Conservation (phyloP, 768 basidiomycete species). For the Lentinula aciculospora region DNA sequence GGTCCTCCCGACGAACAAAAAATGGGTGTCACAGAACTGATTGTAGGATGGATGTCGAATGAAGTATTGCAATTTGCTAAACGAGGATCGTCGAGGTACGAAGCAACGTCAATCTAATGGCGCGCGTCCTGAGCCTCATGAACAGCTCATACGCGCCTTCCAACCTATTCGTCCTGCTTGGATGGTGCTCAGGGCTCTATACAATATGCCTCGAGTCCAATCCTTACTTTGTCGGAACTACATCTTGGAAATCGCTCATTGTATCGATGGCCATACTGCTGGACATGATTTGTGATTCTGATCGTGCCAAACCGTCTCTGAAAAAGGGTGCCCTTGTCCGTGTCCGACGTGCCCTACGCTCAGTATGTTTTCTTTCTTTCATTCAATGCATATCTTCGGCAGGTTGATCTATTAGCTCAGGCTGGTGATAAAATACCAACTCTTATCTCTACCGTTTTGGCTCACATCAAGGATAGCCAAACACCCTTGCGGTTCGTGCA, state of each 20-base stretch:
- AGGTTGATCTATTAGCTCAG: slow-evolving; percentile 16
- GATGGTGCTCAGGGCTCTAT: slow-evolving; percentile 67
- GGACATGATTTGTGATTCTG: slow-evolving; percentile 52
- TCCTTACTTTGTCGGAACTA: slow-evolving; percentile 37
- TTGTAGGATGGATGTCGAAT: slow-evolving; percentile 69
- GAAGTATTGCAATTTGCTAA: slow-evolving; percentile 60
- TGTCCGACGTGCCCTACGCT: slow-evolving; percentile 62
- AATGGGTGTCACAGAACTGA: slow-evolving; percentile 60
- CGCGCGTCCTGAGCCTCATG: slow-evolving; percentile 3
- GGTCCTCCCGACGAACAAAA: slow-evolving; percentile 36
- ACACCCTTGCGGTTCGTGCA: slow-evolving; percentile 33
- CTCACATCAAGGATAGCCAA: slow-evolving; percentile 42
- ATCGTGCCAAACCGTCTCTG: slow-evolving; percentile 50
- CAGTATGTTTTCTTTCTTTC: slow-evolving; percentile 34
- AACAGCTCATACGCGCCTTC: slow-evolving; percentile 50
- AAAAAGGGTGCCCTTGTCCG: slow-evolving; percentile 56
- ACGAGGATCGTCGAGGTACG: slow-evolving; percentile 51
- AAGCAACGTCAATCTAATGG: slow-evolving; percentile 9
- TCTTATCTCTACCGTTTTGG: slow-evolving; percentile 50
- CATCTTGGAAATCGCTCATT: slow-evolving; percentile 47
- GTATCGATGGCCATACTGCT: slow-evolving; percentile 54
- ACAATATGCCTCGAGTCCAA: slow-evolving; percentile 40
- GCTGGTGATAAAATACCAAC: slow-evolving; percentile 35
- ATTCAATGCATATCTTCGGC: slow-evolving; percentile 34
- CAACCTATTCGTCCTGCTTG: slow-evolving; percentile 63